Evolutionary conservation across 83 land plant genomes (phyloP).

Genomic region (Thuja plicata): DNA sequence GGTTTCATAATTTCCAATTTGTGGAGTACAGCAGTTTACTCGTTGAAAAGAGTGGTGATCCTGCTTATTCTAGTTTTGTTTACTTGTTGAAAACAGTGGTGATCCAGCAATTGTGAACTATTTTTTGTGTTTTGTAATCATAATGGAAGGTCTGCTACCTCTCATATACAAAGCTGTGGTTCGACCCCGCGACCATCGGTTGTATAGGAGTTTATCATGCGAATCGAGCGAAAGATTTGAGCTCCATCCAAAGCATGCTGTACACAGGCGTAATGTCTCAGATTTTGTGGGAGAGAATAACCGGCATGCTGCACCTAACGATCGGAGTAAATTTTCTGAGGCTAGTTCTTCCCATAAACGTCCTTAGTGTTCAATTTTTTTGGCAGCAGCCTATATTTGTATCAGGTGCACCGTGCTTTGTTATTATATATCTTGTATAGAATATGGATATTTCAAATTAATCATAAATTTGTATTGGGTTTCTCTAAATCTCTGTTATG

Average conservation of each 20-base stretch:
- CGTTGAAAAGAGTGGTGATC: too few species aligned
- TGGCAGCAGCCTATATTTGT: neutral
- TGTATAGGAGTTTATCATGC: neutral
- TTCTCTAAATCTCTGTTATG: too few species aligned
- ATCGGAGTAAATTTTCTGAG: neutral
- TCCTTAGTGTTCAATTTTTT: neutral
- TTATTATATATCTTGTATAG: too few species aligned
- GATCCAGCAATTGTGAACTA: too few species aligned
- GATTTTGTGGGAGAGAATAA: neutral
- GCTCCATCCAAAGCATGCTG: neutral
- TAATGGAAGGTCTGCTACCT: neutral
- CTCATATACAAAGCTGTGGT: neutral
- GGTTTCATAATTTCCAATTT: too few species aligned
- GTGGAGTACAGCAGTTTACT: too few species aligned
- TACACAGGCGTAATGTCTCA: neutral
- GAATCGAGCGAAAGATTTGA: neutral
- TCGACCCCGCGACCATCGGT: neutral
- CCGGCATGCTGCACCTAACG: neutral
- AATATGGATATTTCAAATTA: too few species aligned
- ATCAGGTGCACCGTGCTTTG: neutral
- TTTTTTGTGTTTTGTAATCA: too few species aligned
- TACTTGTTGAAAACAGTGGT: too few species aligned
- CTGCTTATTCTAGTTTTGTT: too few species aligned
- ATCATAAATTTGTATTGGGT: too few species aligned
- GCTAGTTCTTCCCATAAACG: neutral